Evolutionary conservation across 257 asterid species (phyloP), one percentile per base, ranked within the genome.

Genomic region (Cruciata laevipes): DNA sequence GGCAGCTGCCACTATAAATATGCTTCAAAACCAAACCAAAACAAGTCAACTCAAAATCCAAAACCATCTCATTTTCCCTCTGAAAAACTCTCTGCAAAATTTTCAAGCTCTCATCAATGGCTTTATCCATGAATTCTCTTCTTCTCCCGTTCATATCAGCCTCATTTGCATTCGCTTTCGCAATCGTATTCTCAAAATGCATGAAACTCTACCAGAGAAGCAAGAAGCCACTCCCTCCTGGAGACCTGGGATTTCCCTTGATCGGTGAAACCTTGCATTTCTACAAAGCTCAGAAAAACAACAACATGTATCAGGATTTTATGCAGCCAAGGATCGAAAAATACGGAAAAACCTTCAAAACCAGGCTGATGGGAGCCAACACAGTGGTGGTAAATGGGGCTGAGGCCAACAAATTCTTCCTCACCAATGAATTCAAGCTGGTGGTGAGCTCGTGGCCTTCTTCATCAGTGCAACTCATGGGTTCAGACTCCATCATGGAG

Each of bases 391-490:
- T 91, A 6, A 87, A 84, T 38, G 98, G 96, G 37, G 88, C 86
- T 0, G 91, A 91, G 16, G 96, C 98, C 20, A 89, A 89, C 68
- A 86, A 82, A 72, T 91, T 91, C 80, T 83, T 91, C 76, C 68
- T 91, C 66, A 84, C 98, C 1, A 91, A 85, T 51, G 96, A 91
- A 65, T 91, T 89, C 82, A 91, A 87, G 78, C 67, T 91, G 49
- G 96, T 91, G 1, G 83, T 91, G 17, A 91, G 98, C 75, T 89
- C 98, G 9, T 91, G 98, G 98, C 98, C 98, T 7, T 66, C 96
- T 5, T 89, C 98, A 0, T 84, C 91, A 0, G 95, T 91, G 17
- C 89, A 85, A 67, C 73, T 91, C n/a, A 91, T 91, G 98, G 96
- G 96, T 0, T 71, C 67, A 66, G 73, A 89, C 55, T 87, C 90